A percentile compares a stretch with the other conserved stretches of the same genome.
Evolutionary conservation across 176 grass and related monocot genomes (phyloP).

Genomic region (Thinopyrum elongatum): DNA sequence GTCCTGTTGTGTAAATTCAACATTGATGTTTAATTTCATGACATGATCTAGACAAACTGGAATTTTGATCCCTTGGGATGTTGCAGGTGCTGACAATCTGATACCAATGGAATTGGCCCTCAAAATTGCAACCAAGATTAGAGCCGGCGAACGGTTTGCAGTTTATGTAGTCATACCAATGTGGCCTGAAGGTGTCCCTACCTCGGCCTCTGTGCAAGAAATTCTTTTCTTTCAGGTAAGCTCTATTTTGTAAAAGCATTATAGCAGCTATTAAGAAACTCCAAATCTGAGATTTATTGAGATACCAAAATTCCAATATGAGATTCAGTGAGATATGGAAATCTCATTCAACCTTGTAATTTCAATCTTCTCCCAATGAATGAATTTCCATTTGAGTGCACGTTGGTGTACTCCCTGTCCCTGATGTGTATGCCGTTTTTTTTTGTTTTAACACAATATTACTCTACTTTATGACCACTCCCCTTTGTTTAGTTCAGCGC

Average conservation of each 20-base stretch:
- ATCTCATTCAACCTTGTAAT: not conserved
- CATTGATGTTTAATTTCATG: not conserved
- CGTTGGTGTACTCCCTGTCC: not conserved
- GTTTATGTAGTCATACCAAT: slow-evolving; percentile 97
- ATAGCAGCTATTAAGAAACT: not conserved
- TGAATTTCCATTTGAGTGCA: not conserved
- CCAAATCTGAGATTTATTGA: not conserved
- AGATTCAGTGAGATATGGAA: not conserved
- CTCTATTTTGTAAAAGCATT: slow-evolving; percentile 6
- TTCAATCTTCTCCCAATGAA: not conserved
- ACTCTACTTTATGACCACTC: not conserved
- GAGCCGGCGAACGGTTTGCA: slow-evolving; percentile 68
- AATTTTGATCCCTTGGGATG: not conserved
- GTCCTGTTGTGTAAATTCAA: slow-evolving; percentile 1
- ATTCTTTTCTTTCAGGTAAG: slow-evolving; percentile 93
- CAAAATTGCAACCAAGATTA: slow-evolving; percentile 93
- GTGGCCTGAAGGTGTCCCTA: slow-evolving; percentile 98
- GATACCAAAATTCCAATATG: not conserved
- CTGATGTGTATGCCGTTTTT: not conserved
- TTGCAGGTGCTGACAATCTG: slow-evolving; percentile 88
- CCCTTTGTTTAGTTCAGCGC: not conserved
- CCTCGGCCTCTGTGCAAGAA: slow-evolving; percentile 72
- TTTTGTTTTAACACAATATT: not conserved
- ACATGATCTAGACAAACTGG: not conserved
- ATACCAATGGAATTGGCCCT: slow-evolving; percentile 94